Evolutionary conservation across 176 grass and related monocot species (phyloP), one percentile per base, ranked within the genome.

Genomic region (Rhynchospora pubera): DNA sequence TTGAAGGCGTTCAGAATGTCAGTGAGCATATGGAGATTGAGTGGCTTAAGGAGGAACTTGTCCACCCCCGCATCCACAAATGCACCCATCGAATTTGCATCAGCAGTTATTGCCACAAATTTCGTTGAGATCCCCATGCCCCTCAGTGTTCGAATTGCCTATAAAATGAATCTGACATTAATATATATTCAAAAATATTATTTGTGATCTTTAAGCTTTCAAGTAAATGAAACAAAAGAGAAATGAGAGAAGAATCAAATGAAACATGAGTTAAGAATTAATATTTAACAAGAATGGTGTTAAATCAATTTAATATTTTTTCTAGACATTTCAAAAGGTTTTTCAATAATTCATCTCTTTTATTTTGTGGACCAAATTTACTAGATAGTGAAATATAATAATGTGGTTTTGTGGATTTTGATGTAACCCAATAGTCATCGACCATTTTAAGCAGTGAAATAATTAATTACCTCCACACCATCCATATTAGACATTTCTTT

Each of bases 401-500:
- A 28, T 28, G 26, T 28, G 26, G 26, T 28, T 28, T 28, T 28
- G 26, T 28, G 26, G 26, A 28, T 28, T 28, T 28, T 28, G 26
- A 28, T 1, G 1, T 1, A 28, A 11, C 10, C 14, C 47, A 4
- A n/a, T n/a, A 50, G 50, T 46, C 9, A 73, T 73, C 47, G 11
- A 73, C 12, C 9, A 73, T 47, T 72, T 8, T 5, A 14, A 64
- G 8, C 7, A 65, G 1, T 65, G 1, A 65, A 15, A 15, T 4
- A 39, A 39, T 4, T 65, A 32, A 65, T 1, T 80, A 80, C 78
- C 57, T 59, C 22, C 0, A 80, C 58, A 16, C 78, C 78, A 62
- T 80, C 78, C 57, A 80, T 80, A 14, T 46, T 16, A 62, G 78
- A 58, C 78, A 80, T 80, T 11, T 58, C 34, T 56, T 62, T 59